Base-by-base conservation (phyloP, 805 yeast species). In the Monosporozyma unispora region DNA sequence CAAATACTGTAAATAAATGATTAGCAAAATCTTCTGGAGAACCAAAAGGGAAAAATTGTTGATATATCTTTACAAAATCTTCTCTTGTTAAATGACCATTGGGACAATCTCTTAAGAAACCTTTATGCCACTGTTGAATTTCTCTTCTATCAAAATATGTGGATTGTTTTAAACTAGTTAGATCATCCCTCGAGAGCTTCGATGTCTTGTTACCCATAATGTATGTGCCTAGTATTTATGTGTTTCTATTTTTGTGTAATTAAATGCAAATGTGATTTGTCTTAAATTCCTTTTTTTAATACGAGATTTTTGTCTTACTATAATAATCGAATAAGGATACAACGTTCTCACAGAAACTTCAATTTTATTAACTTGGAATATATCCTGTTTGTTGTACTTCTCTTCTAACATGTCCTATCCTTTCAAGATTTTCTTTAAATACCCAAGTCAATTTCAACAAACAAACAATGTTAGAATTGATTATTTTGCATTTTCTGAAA, bases 11-110 rank as follows among this genome's bases (percentile, higher is more conserved):
- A 69, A 93, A 93, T 14, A 95, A 83, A 57, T 83, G 85, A 50
- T 81, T 86, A 50, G 96, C 87, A 69, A 88, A 93, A 51, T 88
- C 91, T 3, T 85, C 79, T 1, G 99, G 96, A 60, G 91, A 96
- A 0, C 99, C 99, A 72, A 93, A 93, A 18, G 99, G 99, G 74
- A 93, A 93, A 67, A 91, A 93, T 62, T 93, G 98, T 64, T 87
- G 87, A 71, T 90, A 95, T 18, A 93, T 90, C 66, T 87, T 87
- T 56, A 84, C 81, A 66, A 93, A 88, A 62, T 93, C 98, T 45
- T 84, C 87, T 60, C 83, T 84, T 2, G 89, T 80, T 25, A 93
- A 73, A 63, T 84, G 90, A 0, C 98, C 98, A 31, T 80, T 75
- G 1, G 97, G 97, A 64, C 96, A 91, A 66, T 93, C 99, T 62